Evolutionary conservation across 371 early-diverging fungal species (phyloP).

Genomic region (Apophysomyces trapeziformis): DNA sequence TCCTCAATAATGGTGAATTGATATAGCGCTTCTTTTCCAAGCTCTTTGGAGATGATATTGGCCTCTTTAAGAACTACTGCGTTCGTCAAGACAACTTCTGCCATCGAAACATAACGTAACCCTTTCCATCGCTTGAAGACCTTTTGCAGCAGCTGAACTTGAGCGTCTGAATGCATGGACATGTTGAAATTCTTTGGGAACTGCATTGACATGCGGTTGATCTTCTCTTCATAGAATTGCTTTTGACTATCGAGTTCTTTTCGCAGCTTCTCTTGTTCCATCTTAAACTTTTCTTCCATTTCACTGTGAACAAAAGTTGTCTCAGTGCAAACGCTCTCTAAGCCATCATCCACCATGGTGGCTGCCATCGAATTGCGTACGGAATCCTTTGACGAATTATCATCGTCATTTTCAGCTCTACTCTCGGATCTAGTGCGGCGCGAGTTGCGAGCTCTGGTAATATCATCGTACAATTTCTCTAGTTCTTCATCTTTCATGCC

Average conservation of each 20-base stretch:
- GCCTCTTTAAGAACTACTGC: conserved; percentile 85
- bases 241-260: conserved; percentile 51
- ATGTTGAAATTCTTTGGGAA: conserved; percentile 19
- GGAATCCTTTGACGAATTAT: conserved; percentile 51
- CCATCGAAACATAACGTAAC: conserved; percentile 71
- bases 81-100: conserved; percentile 71
- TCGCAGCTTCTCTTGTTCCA: conserved; percentile 61
- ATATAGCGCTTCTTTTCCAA: conserved; percentile 77
- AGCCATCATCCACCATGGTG: conserved; percentile 42
- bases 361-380: conserved; percentile 39
- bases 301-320: conserved; percentile 34
- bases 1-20: conserved; percentile 79
- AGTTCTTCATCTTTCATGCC: conserved; percentile 65
- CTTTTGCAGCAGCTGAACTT: conserved; percentile 54
- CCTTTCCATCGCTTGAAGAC: conserved; percentile 64
- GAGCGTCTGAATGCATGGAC: conserved; percentile 41
- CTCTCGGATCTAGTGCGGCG: conserved; percentile 61
- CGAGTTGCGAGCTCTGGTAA: conserved; percentile 56
- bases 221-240: conserved; percentile 61
- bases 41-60: conserved; percentile 83
- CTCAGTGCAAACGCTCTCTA: conserved; percentile 53
- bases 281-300: conserved; percentile 56
- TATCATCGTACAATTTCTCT: conserved; percentile 61
- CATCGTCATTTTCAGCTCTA: conserved; percentile 58
- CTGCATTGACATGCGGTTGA: conserved; percentile 54